A percentile compares a stretch with the other conserved stretches of the same genome.
Evolutionary conservation across 176 grass and related monocot genomes (phyloP).

Genomic region (Carex myosuroides): DNA sequence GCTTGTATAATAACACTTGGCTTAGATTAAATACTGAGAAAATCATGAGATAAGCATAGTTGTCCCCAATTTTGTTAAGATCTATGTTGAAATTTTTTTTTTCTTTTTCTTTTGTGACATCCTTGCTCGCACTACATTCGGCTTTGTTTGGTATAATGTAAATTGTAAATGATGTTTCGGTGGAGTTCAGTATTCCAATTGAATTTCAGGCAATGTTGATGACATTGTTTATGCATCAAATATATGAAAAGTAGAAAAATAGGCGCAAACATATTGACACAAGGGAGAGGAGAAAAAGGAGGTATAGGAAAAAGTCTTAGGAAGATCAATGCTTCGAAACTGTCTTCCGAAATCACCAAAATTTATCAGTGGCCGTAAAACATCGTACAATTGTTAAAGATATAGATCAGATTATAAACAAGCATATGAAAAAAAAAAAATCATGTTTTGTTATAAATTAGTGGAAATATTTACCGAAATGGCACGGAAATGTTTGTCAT

Average conservation of each 20-base stretch:
- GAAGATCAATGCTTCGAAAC: too few relatives aligned
- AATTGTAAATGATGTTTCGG: background rate
- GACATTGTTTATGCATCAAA: background rate
- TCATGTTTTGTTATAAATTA: too few relatives aligned
- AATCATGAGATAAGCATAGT: background rate
- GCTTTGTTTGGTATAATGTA: background rate
- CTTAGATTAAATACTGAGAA: background rate
- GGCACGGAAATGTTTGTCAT: too few relatives aligned
- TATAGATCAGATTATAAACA: too few relatives aligned
- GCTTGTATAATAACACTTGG: background rate
- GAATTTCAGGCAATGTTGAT: background rate
- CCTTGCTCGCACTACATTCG: background rate
- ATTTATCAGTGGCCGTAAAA: too few relatives aligned
- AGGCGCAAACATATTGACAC: background rate
- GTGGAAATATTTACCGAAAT: too few relatives aligned
- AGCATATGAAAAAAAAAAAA: too few relatives aligned
- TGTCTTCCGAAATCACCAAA: too few relatives aligned
- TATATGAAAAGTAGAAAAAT: background rate
- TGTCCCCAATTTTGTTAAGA: slow-evolving; percentile 3
- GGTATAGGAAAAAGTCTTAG: too few relatives aligned
- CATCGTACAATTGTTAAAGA: too few relatives aligned
- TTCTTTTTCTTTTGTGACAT: background rate
- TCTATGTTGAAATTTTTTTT: background rate
- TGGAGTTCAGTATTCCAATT: background rate
- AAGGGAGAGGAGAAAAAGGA: background rate